Conservation (phyloP, 208 protist genomes). For the Leishmania turanica region DNA sequence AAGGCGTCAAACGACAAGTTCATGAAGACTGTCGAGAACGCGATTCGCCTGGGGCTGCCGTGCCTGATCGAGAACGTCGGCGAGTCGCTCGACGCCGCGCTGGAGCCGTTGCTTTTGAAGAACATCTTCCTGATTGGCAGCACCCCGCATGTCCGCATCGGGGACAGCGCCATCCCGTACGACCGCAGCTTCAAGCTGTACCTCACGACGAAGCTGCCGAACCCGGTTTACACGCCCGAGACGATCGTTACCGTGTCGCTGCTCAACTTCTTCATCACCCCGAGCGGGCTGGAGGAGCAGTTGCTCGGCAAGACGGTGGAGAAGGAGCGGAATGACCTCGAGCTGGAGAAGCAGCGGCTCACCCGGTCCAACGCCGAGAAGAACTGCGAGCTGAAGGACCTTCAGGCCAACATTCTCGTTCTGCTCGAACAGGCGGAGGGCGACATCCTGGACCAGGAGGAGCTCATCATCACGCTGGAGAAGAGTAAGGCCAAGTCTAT, state of each 20-base stretch:
- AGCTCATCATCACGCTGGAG: slow-evolving; percentile 96
- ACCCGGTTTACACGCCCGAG: slow-evolving; percentile 97
- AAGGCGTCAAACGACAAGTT: slow-evolving; percentile 96
- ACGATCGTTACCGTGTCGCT: slow-evolving; percentile 96
- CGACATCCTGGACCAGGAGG: slow-evolving; percentile 97
- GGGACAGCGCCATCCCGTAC: slow-evolving; percentile 97
- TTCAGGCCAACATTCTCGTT: slow-evolving; percentile 96
- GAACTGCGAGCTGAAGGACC: slow-evolving; percentile 94
- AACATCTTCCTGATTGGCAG: slow-evolving; percentile 96
- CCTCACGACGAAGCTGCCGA: slow-evolving; percentile 98
- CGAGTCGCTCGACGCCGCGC: slow-evolving; percentile 94
- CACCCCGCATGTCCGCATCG: slow-evolving; percentile 96
- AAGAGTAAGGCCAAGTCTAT: slow-evolving; percentile 96
- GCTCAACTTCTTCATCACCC: slow-evolving; percentile 98
- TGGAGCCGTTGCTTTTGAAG: slow-evolving; percentile 96
- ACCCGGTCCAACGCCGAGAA: slow-evolving; percentile 95
- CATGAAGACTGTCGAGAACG: slow-evolving; percentile 95
- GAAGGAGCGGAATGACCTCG: slow-evolving; percentile 97
- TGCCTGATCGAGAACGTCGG: slow-evolving; percentile 97
- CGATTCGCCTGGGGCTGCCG: slow-evolving; percentile 96
- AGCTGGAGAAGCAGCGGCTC: slow-evolving; percentile 96
- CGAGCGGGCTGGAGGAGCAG: slow-evolving; percentile 97
- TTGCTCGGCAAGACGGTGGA: slow-evolving; percentile 96
- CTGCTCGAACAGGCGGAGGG: slow-evolving; percentile 95
- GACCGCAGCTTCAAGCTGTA: slow-evolving; percentile 96